A percentile compares a stretch with the other conserved stretches of the same genome.
Conservation (phyloP, 257 asterid species). For the Cordia subcordata region DNA sequence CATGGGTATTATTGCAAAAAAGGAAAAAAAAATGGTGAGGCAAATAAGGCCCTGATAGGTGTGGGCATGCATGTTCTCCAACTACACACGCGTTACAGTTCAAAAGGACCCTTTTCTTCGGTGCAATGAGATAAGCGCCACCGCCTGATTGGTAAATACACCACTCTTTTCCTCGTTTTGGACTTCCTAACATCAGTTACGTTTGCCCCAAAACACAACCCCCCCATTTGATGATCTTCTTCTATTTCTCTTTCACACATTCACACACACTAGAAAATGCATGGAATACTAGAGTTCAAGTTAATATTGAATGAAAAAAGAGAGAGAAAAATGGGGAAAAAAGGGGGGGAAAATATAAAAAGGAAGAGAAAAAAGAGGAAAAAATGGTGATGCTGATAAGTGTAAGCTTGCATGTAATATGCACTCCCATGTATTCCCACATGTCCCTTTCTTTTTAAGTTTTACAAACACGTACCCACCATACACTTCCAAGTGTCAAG, state of each 20-base stretch:
- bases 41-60: constrained; percentile 19
- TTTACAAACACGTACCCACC: constrained; percentile 81
- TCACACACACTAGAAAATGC: not conserved
- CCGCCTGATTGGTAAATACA: constrained; percentile 10
- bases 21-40: not conserved
- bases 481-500: constrained; percentile 66
- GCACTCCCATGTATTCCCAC: constrained; percentile 40
- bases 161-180: not conserved
- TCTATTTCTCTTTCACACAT: not conserved
- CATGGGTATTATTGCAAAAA: too few relatives aligned
- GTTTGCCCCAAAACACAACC: not conserved
- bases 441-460: constrained; percentile 53
- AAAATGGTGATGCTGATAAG: constrained; percentile 24
- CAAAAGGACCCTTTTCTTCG: constrained; percentile 16
- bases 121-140: constrained; percentile 25
- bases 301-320: not conserved
- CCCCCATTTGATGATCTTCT: not conserved
- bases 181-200: not conserved
- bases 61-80: constrained; percentile 34
- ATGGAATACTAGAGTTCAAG: not conserved
- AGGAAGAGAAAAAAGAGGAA: not conserved
- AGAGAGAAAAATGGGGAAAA: not conserved
- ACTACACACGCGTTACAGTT: constrained; percentile 30
- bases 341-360: not conserved
- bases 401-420: constrained; percentile 69